Evolutionary conservation across 1,284 basidiomycete genomes (phyloP).

Genomic region (Fomitopsis pinicola): DNA sequence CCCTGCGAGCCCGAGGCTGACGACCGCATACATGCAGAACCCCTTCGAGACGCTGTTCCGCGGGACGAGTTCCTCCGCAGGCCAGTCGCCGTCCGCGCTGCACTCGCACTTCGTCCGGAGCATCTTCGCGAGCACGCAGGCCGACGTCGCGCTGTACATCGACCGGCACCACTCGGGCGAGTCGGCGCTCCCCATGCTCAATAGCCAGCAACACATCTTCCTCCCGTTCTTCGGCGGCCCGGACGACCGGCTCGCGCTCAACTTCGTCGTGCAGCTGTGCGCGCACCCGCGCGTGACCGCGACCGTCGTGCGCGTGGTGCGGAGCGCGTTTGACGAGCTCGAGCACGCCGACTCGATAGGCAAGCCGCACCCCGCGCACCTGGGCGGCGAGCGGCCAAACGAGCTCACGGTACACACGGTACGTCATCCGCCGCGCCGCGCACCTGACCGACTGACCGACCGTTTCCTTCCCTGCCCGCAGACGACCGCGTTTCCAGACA

Average conservation of each 20-base stretch:
- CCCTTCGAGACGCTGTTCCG: constrained; percentile 54
- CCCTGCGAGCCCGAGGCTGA: background rate
- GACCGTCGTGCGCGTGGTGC: constrained; percentile 61
- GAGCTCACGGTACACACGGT: constrained; percentile 1
- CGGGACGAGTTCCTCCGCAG: constrained; percentile 29
- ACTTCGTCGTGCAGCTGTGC: constrained; percentile 79
- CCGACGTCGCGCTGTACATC: constrained; percentile 79
- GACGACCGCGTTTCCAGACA: constrained; percentile 57
- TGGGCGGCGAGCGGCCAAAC: background rate
- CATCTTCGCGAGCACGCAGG: constrained; percentile 64
- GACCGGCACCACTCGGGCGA: constrained; percentile 45
- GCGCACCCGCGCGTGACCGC: constrained; percentile 59
- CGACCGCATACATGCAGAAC: background rate
- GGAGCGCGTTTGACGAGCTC: background rate
- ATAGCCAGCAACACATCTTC: constrained; percentile 62
- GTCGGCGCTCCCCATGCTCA: constrained; percentile 2
- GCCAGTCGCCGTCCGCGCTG: constrained; percentile 47
- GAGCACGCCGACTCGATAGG: constrained; percentile 4
- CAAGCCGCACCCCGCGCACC: background rate
- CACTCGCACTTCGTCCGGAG: constrained; percentile 80
- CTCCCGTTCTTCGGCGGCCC: constrained; percentile 91
- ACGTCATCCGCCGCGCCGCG: background rate
- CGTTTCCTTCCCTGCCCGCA: background rate
- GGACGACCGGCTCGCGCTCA: constrained; percentile 83
- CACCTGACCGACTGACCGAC: constrained; percentile 4